These are phyloP conservation scores for Amaranthus cruentus DNA, from an alignment of 148 eudicot species.

Conservation along the genomic window DNA sequence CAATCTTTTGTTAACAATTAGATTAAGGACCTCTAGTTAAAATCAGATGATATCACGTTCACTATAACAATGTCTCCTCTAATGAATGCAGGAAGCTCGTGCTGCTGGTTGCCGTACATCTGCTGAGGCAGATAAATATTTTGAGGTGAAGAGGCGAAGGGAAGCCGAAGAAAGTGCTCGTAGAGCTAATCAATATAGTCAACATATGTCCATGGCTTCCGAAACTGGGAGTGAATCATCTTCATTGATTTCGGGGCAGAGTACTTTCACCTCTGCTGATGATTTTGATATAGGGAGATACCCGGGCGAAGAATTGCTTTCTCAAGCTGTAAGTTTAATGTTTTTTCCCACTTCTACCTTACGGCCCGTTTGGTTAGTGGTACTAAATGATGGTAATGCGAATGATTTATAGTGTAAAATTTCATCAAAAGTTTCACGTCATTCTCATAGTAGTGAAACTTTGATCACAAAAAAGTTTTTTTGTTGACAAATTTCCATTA, in stretches of 20 bases:
- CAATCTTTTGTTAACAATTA: not conserved
- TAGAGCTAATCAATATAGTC: constrained; percentile 37
- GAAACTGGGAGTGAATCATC: constrained; percentile 45
- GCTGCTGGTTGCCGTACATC: constrained; percentile 86
- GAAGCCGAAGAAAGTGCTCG: constrained; percentile 58
- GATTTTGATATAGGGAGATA: constrained; percentile 52
- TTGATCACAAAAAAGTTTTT: no score
- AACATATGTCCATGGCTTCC: constrained; percentile 22
- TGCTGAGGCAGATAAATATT: constrained; percentile 65
- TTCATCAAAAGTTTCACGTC: no score
- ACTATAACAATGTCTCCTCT: not conserved
- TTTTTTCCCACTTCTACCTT: not conserved
- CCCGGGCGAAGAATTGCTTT: constrained; percentile 69
- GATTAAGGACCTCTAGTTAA: not conserved
- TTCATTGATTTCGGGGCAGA: constrained; percentile 27
- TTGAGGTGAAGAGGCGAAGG: constrained; percentile 53
- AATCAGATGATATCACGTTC: not conserved
- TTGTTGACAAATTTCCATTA: no score
- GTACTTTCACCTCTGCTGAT: constrained; percentile 30
- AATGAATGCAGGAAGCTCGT: constrained; percentile 64
- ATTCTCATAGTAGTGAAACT: no score
- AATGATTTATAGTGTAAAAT: no score
- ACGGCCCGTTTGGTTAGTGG: no score
- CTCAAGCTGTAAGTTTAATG: constrained; percentile 58
- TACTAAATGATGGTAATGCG: no score